A percentile compares a stretch with the other conserved stretches of the same genome.
phyloP scores from a whole-genome alignment of 2,329 filamentous ascomycete genomes.

The Lojkania enalia region DNA sequence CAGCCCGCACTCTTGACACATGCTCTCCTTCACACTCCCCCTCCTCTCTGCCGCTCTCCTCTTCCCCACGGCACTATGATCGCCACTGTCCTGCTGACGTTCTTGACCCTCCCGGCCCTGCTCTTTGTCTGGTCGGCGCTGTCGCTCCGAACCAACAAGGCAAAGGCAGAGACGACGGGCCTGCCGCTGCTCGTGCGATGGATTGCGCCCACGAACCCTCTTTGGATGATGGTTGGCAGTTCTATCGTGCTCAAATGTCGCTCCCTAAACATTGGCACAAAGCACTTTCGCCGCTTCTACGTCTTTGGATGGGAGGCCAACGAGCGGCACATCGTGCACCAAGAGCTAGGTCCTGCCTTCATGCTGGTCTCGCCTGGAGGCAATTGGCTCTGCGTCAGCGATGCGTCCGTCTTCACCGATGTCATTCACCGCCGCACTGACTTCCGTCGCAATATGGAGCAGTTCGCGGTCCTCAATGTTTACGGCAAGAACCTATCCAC shows the following conservation, averaged over 20 bases:
- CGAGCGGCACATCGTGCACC: constrained; percentile 14
- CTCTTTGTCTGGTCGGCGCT: constrained; percentile 12
- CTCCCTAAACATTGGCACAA: constrained; percentile 1
- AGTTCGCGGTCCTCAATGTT: constrained; percentile 25
- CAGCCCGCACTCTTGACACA: no score
- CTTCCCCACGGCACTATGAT: constrained; percentile 5
- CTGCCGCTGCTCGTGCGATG: constrained; percentile 21
- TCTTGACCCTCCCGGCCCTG: constrained; percentile 7
- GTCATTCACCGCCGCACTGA: constrained; percentile 16
- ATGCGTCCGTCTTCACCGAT: constrained; percentile 15
- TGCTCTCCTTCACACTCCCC: no score
- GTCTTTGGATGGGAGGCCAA: constrained; percentile 19
- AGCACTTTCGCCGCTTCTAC: constrained; percentile 12
- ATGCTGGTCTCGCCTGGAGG: constrained; percentile 16
- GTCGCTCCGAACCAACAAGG: constrained; percentile 9
- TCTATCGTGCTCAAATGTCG: not conserved
- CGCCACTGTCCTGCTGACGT: constrained; percentile 5
- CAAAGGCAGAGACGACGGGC: constrained; percentile 13
- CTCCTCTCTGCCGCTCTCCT: not conserved
- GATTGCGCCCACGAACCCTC: constrained; percentile 15
- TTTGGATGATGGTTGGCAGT: constrained; percentile 9
- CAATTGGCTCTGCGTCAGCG: constrained; percentile 14
- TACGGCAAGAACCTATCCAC: constrained; percentile 27
- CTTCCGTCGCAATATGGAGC: constrained; percentile 18
- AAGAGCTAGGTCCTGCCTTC: constrained; percentile 18